Base-by-base conservation (phyloP, 331 rosid genomes). In the Quercus lobata region DNA sequence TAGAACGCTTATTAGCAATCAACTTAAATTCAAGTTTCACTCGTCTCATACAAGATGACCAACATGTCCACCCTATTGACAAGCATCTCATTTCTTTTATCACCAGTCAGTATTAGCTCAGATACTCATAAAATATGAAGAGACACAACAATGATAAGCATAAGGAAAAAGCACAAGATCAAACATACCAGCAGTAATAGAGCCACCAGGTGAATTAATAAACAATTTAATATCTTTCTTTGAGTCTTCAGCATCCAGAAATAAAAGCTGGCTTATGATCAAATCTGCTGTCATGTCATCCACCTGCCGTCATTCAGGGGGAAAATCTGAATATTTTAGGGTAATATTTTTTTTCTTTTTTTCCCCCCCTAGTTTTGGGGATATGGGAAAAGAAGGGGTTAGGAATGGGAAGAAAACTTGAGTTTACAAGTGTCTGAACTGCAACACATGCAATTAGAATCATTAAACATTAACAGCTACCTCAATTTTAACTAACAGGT, bases 161-260 rank as follows among this genome's bases (percentile, higher is more conserved):
- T 3, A 3, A 79, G 17, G 8, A 24, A 46, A 30, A 62, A 83
- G 35, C 46, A 78, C 56, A 35, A 9, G 12, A 21, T 46, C 22
- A 75, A 75, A 12, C 72, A 72, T 92, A 95, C 98, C 98, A 73
- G 98, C 96, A 78, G 98, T 95, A 72, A 92, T 86, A 72, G 98
- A 91, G 78, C 98, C 99, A 79, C 99, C 99, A 2, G 99, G 99
- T 54, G 98, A 95, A 84, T 91, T 95, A 79, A 95, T 95, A 72
- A 95, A 90, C 84, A 95, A 78, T 80, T 83, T 95, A 57, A 95
- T 95, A 74, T 93, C 98, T 77, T 90, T 93, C 61, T 79, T 89
- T 1, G 98, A 66, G 83, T 95, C 97, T 75, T 91, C 99, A 30
- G 96, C 97, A 87, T 95, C 99, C 80, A 95, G 89, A 85, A 95